Conservation (phyloP, 208 protist species). For the Angomonas ambiguus region DNA sequence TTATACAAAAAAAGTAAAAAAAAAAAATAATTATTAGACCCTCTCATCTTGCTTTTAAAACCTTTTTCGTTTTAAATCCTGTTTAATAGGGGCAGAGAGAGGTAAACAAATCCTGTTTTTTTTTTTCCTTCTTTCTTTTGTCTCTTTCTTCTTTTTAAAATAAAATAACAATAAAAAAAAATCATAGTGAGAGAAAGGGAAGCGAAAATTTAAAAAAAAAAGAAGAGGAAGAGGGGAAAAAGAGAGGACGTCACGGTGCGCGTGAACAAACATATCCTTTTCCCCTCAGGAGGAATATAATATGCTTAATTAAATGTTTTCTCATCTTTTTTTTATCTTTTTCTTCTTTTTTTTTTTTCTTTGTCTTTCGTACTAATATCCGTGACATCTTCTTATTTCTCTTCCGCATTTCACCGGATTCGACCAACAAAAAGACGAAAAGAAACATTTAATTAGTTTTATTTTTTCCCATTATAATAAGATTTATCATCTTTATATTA, state of each 20-base stretch:
- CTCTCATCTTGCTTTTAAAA: too few species aligned
- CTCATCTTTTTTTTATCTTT: neutral
- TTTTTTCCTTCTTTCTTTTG: neutral
- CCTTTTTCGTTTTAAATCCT: too few species aligned
- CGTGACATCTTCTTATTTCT: too few species aligned
- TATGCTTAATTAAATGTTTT: neutral
- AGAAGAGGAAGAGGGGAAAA: conserved; percentile 1
- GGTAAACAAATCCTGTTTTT: neutral
- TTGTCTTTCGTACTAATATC: too few species aligned
- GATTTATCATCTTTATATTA: neutral
- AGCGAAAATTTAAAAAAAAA: neutral
- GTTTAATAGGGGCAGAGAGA: too few species aligned
- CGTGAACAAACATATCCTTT: neutral
- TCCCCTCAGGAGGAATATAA: conserved; percentile 2
- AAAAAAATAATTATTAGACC: too few species aligned
- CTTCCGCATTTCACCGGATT: neutral
- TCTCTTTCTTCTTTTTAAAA: neutral
- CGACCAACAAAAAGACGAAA: neutral
- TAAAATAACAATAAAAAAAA: neutral
- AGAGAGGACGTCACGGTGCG: neutral
- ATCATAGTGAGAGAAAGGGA: neutral
- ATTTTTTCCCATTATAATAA: neutral
- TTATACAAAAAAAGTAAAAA: neutral
- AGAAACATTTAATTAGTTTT: neutral
- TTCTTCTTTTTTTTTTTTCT: neutral